Conservation (phyloP, 805 yeast genomes). For the Suhomyces sp. region DNA sequence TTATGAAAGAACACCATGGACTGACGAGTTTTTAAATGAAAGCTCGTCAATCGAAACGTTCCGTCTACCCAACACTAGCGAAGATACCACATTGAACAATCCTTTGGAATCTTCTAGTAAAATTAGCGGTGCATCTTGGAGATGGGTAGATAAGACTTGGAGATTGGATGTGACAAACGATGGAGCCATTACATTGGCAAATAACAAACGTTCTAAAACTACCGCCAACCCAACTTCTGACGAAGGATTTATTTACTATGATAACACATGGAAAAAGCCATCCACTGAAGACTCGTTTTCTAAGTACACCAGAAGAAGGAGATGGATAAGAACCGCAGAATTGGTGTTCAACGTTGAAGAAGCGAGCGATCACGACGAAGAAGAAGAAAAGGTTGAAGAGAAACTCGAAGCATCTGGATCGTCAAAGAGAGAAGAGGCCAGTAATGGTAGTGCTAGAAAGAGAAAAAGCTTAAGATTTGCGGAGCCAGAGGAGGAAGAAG, state of each 20-base stretch:
- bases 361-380: constrained; percentile 5
- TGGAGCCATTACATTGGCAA: constrained; percentile 73
- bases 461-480: constrained; percentile 48
- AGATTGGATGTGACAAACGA: constrained; percentile 84
- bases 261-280: constrained; percentile 93
- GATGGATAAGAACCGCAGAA: constrained; percentile 96
- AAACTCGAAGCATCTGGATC: constrained; percentile 4
- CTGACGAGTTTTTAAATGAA: constrained; percentile 92
- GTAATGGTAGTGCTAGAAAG: constrained; percentile 18
- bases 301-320: constrained; percentile 88
- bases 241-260: constrained; percentile 87
- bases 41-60: constrained; percentile 74
- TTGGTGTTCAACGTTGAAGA: constrained; percentile 43
- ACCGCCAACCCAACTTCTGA: constrained; percentile 72
- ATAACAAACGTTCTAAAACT: constrained; percentile 52
- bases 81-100: constrained; percentile 31
- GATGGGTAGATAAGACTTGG: constrained; percentile 96
- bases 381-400: constrained; percentile 5
- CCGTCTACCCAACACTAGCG: constrained; percentile 69
- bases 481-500: constrained; percentile 23
- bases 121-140: constrained; percentile 78
- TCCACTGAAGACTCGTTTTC: constrained; percentile 83
- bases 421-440: constrained; percentile 6
- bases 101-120: constrained; percentile 26
- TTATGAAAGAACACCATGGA: constrained; percentile 95